phyloP scores from a whole-genome alignment of 2,329 filamentous ascomycete genomes.

The Alternaria burnsii region DNA sequence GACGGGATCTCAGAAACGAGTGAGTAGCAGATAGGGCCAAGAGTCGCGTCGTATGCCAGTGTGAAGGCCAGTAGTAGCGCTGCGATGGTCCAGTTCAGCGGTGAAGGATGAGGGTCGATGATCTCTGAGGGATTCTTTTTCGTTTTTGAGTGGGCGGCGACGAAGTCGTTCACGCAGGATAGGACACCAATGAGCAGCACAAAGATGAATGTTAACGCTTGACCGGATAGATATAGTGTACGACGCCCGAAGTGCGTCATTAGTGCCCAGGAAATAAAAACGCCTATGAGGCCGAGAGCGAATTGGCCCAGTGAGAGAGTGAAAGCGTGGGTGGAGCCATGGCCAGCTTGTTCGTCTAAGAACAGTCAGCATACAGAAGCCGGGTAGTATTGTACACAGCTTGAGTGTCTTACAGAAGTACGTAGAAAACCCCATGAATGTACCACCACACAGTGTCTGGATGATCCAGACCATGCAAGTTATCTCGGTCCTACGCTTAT shows the following conservation, averaged over 20 bases:
- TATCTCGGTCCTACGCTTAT: slow-evolving; percentile 80
- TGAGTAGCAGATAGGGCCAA: slow-evolving; percentile 62
- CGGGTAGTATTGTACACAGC: accelerated
- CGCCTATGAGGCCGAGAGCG: slow-evolving; percentile 52
- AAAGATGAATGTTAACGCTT: slow-evolving; percentile 61
- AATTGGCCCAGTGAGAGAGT: slow-evolving; percentile 20
- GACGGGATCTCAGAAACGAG: slow-evolving; percentile 84
- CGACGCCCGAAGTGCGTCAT: slow-evolving; percentile 81
- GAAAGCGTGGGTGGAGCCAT: slow-evolving; percentile 13
- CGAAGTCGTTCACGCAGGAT: background rate
- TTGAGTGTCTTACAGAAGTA: slow-evolving; percentile 48
- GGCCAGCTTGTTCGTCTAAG: slow-evolving; percentile 27
- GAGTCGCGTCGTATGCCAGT: slow-evolving; percentile 18
- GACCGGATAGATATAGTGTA: slow-evolving; percentile 74
- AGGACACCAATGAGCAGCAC: slow-evolving; percentile 68
- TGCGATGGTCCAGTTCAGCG: slow-evolving; percentile 18
- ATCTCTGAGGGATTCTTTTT: background rate
- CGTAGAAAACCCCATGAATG: slow-evolving; percentile 43
- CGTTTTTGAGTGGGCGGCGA: background rate
- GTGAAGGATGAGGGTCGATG: background rate
- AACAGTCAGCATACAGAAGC: background rate
- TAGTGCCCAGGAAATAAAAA: slow-evolving; percentile 78
- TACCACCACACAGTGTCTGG: slow-evolving; percentile 46
- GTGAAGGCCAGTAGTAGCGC: slow-evolving; percentile 21
- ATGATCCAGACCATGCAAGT: slow-evolving; percentile 59